These are phyloP conservation scores for Tolypocladium nubicola DNA, from an alignment of 2,329 filamentous ascomycete species.

Conservation along the genomic window DNA sequence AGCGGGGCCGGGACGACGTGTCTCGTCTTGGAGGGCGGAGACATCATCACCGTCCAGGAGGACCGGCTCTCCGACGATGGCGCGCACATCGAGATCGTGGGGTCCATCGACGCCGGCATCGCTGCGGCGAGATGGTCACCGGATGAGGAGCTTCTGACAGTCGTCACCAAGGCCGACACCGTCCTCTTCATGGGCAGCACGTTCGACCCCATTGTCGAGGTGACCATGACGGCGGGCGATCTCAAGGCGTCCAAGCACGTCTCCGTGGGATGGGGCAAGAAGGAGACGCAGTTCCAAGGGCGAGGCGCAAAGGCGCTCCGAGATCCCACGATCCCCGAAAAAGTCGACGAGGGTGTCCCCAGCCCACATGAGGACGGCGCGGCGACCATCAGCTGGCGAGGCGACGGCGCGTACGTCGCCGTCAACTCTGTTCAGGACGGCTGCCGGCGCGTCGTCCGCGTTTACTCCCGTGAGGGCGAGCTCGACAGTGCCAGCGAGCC, in stretches of 20 bases:
- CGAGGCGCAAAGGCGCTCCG: slow-evolving; percentile 75
- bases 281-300: slow-evolving; percentile 95
- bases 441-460: slow-evolving; percentile 68
- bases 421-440: slow-evolving; percentile 67
- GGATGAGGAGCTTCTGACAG: slow-evolving; percentile 80
- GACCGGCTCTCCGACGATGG: slow-evolving; percentile 36
- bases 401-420: slow-evolving; percentile 84
- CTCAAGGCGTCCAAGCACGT: slow-evolving; percentile 86
- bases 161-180: slow-evolving; percentile 70
- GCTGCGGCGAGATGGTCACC: slow-evolving; percentile 86
- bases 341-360: slow-evolving; percentile 71
- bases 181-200: slow-evolving; percentile 86
- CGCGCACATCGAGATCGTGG: slow-evolving; percentile 87
- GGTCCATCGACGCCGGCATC: slow-evolving; percentile 87
- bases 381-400: slow-evolving; percentile 79
- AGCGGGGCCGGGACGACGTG: slow-evolving; percentile 68
- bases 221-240: slow-evolving; percentile 63
- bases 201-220: slow-evolving; percentile 75
- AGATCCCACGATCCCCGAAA: slow-evolving; percentile 91
- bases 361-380: slow-evolving; percentile 63
- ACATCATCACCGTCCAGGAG: slow-evolving; percentile 79
- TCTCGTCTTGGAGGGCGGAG: slow-evolving; percentile 78
- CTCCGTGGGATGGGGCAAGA: slow-evolving; percentile 96
- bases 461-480: slow-evolving; percentile 82
- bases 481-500: slow-evolving; percentile 93